A percentile compares a stretch with the other conserved stretches of the same genome.
Conservation (phyloP, 768 basidiomycete species). For the Lactarius trivialis region DNA sequence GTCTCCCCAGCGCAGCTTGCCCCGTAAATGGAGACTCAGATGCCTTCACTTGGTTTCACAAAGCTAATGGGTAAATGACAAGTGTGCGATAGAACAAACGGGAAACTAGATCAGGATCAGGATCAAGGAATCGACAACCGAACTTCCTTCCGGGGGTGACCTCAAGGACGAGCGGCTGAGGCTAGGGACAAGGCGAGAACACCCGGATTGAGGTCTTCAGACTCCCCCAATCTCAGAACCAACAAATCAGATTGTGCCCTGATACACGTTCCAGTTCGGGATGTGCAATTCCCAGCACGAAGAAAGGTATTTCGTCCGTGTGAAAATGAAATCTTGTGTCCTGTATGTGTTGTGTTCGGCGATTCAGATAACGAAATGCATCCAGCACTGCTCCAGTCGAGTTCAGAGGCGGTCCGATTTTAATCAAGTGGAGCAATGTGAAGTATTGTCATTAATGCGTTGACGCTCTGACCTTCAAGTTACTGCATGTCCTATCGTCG, state of each 20-base stretch:
- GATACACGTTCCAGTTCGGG: not conserved
- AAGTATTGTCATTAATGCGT: not conserved
- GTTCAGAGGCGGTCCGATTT: conserved; percentile 8
- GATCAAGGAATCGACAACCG: conserved; percentile 2
- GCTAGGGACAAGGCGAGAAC: not conserved
- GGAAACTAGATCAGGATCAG: conserved; percentile 1
- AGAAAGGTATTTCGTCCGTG: conserved; percentile 3
- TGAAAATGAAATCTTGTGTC: not conserved
- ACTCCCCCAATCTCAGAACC: not conserved
- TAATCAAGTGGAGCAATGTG: not conserved
- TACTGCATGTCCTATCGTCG: not conserved
- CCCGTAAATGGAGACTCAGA: not conserved
- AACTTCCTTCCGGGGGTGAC: conserved; percentile 1
- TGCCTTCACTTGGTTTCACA: conserved; percentile 9
- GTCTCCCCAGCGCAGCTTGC: not conserved
- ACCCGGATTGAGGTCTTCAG: not conserved
- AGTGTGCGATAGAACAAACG: not conserved
- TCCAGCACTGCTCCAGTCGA: not conserved
- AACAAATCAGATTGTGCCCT: not conserved
- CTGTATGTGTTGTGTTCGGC: not conserved
- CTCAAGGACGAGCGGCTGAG: not conserved
- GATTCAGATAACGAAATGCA: not conserved
- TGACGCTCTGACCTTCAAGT: too few relatives aligned
- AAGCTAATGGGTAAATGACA: conserved; percentile 6
- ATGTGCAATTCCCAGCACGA: not conserved